Conservation (phyloP, 345 rosid species). For the Alliaria petiolata region DNA sequence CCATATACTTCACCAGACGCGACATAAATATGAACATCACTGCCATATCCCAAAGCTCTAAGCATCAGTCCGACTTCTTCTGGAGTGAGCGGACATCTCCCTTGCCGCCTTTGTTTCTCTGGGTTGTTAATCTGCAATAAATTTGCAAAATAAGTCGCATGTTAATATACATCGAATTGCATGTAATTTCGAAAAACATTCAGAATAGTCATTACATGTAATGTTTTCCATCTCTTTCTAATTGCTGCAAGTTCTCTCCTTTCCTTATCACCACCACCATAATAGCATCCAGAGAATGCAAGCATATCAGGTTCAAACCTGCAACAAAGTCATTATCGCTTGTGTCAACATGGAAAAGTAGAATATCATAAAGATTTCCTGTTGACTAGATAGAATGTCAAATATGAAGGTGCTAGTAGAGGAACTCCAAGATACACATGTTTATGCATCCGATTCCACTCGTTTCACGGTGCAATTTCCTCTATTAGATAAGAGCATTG, state of each 20-base stretch:
- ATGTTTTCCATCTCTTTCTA: conserved; percentile 94
- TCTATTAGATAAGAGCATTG: no score
- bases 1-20: conserved; percentile 98
- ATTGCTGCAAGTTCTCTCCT: conserved; percentile 79
- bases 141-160: neutral
- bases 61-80: conserved; percentile 95
- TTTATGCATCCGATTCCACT: neutral
- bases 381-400: neutral
- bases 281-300: conserved; percentile 98
- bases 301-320: conserved; percentile 99
- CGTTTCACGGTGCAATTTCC: neutral
- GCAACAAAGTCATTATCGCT: conserved; percentile 32
- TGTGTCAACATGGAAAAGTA: neutral
- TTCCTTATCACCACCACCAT: conserved; percentile 99
- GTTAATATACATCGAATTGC: neutral
- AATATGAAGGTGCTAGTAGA: neutral
- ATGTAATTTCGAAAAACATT: no score
- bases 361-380: neutral
- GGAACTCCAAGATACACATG: neutral
- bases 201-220: conserved; percentile 52
- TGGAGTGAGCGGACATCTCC: conserved; percentile 97
- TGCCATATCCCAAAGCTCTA: conserved; percentile 93
- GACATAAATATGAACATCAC: conserved; percentile 83
- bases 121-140: conserved; percentile 65
- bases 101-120: conserved; percentile 95